Evolutionary conservation across 345 rosid genomes (phyloP).

Genomic region (Psidium friedrichsthalianum): DNA sequence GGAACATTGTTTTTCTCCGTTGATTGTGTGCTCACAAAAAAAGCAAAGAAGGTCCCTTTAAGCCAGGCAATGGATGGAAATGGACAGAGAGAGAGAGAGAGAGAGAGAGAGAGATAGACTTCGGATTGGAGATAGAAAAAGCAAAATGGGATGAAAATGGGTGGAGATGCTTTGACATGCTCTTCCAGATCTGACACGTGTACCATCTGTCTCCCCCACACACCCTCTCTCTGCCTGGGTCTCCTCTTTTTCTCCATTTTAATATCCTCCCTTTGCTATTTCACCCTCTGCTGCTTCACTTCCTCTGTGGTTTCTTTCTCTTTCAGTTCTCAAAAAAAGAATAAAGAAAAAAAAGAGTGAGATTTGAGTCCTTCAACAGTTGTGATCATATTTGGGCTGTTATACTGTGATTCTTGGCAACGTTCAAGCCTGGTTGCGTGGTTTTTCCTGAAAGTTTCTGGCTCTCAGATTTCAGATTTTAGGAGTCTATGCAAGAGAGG

Average conservation of each 20-base stretch:
- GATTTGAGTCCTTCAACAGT: not conserved
- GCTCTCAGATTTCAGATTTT: not conserved
- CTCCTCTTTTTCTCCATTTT: not conserved
- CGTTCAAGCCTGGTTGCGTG: not conserved
- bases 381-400: constrained; percentile 11
- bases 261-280: not conserved
- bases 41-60: not conserved
- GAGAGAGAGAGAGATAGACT: not conserved
- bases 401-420: not conserved
- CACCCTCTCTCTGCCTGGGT: not conserved
- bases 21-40: not conserved
- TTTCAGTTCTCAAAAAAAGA: not conserved
- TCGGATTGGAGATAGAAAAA: not conserved
- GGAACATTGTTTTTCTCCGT: not conserved
- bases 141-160: constrained; percentile 5
- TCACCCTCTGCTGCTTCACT: not conserved
- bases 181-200: constrained; percentile 34
- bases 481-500: not conserved
- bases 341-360: not conserved
- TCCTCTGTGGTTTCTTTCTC: not conserved
- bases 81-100: not conserved
- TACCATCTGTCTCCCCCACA: constrained; percentile 5
- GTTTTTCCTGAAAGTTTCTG: not conserved
- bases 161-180: constrained; percentile 39
- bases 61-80: not conserved